Evolutionary conservation across 108 stramenopile genomes (phyloP), one percentile per base, ranked within the genome.

Genomic region (Aureococcus anophagefferens): DNA sequence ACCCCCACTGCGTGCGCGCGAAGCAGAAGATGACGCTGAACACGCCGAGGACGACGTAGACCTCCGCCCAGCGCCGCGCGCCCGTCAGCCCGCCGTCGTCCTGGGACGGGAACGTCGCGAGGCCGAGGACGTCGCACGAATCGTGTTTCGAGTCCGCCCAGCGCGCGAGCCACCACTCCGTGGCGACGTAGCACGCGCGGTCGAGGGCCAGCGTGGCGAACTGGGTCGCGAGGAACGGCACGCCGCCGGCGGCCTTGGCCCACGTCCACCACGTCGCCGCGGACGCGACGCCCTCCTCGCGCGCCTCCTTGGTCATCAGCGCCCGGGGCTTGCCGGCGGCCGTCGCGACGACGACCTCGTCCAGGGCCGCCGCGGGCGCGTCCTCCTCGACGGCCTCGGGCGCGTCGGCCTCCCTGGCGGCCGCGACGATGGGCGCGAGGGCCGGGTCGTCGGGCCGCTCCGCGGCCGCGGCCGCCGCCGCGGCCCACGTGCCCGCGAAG

Each of bases 81-180:
- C 7, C 21, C 40, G 40, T 13, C 40, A 44, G 13, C 28, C 63
- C 62, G 28, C 31, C 17, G 0, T 63, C 63, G 30, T 35, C 0
- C 62, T 71, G 70, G 33, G 63, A 25, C 28, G 70, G 70, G 33
- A 71, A 35, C 34, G n/a, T 36, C 30, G 28, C 35, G 5, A 71
- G 9, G 25, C 51, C 21, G 0, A 11, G n/a, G 1, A n/a, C 67
- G 35, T 35, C 46, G 15, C 86, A 69, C 25, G 90, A 79, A 36
- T 72, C 62, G 28, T 77, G 65, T 4, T 72, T 78, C 30, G 82
- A 88, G 35, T 73, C 45, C 9, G 91, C 89, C 94, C 94, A 94
- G 13, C 62, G 40, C 17, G 91, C 85, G 25, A 94, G 74, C 90
- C 92, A 93, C 78, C 74, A 89, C 75, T 94, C 94, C 11, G 84